phyloP scores from a whole-genome alignment of 192 early-diverging fungal genomes.

The Endogone sp. region DNA sequence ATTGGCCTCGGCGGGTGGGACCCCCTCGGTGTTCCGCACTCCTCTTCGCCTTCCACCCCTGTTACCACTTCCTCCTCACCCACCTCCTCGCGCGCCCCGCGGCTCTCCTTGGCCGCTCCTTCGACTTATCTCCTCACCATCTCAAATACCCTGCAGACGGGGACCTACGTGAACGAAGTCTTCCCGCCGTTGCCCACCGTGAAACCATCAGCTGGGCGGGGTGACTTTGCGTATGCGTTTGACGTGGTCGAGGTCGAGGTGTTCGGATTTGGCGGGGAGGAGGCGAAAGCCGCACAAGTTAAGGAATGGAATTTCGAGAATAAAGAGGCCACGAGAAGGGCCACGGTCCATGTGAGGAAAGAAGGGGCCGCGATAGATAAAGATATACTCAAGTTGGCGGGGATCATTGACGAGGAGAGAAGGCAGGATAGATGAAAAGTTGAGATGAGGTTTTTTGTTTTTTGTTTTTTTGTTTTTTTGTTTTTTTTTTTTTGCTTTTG shows the following conservation, averaged over 20 bases:
- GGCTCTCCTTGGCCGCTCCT: not conserved
- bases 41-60: not conserved
- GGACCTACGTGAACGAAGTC: conserved; percentile 36
- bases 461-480: no score
- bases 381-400: conserved; percentile 31
- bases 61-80: conserved; percentile 4
- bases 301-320: conserved; percentile 50
- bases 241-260: conserved; percentile 48
- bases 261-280: conserved; percentile 45
- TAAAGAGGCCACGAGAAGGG: conserved; percentile 36
- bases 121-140: conserved; percentile 23
- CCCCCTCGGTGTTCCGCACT: no score
- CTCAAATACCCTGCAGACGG: conserved; percentile 44
- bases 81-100: not conserved
- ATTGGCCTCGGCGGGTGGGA: conserved; percentile 25
- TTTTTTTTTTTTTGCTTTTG: no score
- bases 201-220: conserved; percentile 8
- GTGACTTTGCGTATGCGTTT: conserved; percentile 30
- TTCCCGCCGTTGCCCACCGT: conserved; percentile 31
- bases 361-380: conserved; percentile 35
- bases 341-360: conserved; percentile 34
- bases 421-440: conserved; percentile 17
- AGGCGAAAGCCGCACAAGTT: conserved; percentile 31
- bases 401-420: conserved; percentile 24
- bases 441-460: no score